Evolutionary conservation across 257 asterid species (phyloP).

Genomic region (Gentiana straminea): DNA sequence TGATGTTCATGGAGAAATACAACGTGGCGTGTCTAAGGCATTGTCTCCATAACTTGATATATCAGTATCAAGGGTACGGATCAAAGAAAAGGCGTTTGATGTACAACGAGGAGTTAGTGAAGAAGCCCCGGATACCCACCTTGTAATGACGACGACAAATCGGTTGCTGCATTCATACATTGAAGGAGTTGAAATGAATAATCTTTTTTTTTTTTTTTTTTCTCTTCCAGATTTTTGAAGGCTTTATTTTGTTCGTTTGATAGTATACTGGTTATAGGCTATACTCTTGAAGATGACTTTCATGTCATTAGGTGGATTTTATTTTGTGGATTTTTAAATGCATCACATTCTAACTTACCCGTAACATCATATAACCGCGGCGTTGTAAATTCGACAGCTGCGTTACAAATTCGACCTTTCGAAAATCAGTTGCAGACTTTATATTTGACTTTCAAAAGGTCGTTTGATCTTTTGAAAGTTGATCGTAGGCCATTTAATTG

Average conservation of each 20-base stretch:
- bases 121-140: slow-evolving; percentile 27
- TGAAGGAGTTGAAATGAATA: slow-evolving; percentile 6
- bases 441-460: too few relatives aligned
- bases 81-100: slow-evolving; percentile 31
- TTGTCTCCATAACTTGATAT: slow-evolving; percentile 31
- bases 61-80: slow-evolving; percentile 33
- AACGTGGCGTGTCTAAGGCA: slow-evolving; percentile 27
- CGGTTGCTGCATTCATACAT: slow-evolving; percentile 6
- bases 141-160: slow-evolving; percentile 3
- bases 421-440: too few relatives aligned
- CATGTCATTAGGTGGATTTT: too few relatives aligned
- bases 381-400: too few relatives aligned
- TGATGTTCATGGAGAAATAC: slow-evolving; percentile 25
- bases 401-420: too few relatives aligned
- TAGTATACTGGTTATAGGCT: too few relatives aligned
- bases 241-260: slow-evolving; percentile 1
- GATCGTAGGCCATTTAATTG: too few relatives aligned
- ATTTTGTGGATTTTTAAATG: too few relatives aligned
- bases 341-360: too few relatives aligned
- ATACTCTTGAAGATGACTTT: too few relatives aligned
- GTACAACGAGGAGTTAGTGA: slow-evolving; percentile 24
- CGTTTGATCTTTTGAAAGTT: too few relatives aligned
- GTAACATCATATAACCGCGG: too few relatives aligned
- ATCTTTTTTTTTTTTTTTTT: slow-evolving; percentile 1
- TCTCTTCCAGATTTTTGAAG: neutral